phyloP scores from a whole-genome alignment of 805 yeast species.

The Ogataea glucozyma region DNA sequence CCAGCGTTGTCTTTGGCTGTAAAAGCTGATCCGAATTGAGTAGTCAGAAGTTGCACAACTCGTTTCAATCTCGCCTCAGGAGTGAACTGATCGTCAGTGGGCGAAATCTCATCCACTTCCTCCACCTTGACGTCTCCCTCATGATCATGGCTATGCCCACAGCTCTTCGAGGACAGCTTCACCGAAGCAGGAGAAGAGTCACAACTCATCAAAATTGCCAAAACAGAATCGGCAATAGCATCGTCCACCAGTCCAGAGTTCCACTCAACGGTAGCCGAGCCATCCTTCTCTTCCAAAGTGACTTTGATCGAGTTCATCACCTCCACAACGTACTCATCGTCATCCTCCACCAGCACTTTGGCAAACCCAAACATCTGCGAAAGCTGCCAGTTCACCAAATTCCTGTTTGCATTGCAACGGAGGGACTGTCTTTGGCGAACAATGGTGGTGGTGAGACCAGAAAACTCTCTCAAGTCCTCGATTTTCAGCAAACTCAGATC shows the following conservation, averaged over 20 bases:
- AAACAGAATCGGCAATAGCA: conserved; percentile 89
- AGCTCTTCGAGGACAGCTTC: conserved; percentile 69
- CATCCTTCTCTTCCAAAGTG: conserved; percentile 45
- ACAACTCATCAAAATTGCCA: conserved; percentile 86
- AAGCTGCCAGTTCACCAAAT: conserved; percentile 83
- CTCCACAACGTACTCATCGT: conserved; percentile 47
- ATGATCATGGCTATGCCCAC: conserved; percentile 35
- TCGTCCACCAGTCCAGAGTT: conserved; percentile 85
- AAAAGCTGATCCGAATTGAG: conserved; percentile 87
- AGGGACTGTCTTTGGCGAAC: conserved; percentile 81
- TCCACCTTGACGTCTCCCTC: conserved; percentile 17
- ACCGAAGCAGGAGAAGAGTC: conserved; percentile 96
- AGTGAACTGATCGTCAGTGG: conserved; percentile 25
- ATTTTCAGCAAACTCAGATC: conserved; percentile 80
- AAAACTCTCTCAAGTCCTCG: conserved; percentile 84
- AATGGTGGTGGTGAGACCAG: conserved; percentile 82
- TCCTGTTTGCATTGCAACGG: conserved; percentile 76
- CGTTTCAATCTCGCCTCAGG: conserved; percentile 47
- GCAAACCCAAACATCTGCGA: conserved; percentile 93
- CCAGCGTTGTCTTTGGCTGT: conserved; percentile 48
- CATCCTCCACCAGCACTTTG: conserved; percentile 58
- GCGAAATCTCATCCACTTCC: not conserved
- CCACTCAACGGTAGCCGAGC: conserved; percentile 78
- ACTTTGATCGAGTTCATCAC: conserved; percentile 67
- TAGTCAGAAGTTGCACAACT: conserved; percentile 61